These are phyloP conservation scores for Exutisphaerella laricina DNA, from an alignment of 2,329 filamentous ascomycete species.

Conservation along the genomic window DNA sequence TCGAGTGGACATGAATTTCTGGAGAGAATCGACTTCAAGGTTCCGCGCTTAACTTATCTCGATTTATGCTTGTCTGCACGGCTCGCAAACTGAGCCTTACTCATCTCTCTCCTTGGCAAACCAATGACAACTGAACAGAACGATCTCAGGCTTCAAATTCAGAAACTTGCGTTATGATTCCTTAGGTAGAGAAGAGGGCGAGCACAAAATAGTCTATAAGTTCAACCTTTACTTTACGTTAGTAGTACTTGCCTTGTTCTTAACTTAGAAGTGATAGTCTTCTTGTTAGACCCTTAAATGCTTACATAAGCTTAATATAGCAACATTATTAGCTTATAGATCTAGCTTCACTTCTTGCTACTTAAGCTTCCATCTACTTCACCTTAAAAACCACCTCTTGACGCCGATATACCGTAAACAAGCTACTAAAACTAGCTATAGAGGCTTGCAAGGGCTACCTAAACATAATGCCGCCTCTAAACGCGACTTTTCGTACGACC, in stretches of 20 bases:
- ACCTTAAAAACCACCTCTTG: neutral
- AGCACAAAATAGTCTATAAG: no score
- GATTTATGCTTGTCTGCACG: neutral
- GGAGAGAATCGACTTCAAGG: neutral
- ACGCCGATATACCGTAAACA: conserved; percentile 1
- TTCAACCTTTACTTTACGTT: no score
- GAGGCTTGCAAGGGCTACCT: neutral
- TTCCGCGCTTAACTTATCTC: conserved; percentile 3
- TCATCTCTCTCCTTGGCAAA: no score
- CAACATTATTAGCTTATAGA: neutral
- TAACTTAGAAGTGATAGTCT: no score
- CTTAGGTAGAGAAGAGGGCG: no score
- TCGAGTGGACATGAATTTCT: neutral
- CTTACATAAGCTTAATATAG: conserved; percentile 3
- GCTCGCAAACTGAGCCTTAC: no score
- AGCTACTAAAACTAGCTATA: conserved; percentile 1
- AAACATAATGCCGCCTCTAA: conserved; percentile 9
- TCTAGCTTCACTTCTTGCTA: neutral
- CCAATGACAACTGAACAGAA: no score
- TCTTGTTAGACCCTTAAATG: neutral
- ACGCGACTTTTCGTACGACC: conserved; percentile 2
- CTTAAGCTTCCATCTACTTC: no score
- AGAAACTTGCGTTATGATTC: no score
- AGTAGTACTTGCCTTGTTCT: no score
- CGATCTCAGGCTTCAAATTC: no score